Percentiles rank a stretch among this genome's conserved stretches.
phyloP scores from a whole-genome alignment of 805 yeast species.

The Hanseniaspora nectarophila region DNA sequence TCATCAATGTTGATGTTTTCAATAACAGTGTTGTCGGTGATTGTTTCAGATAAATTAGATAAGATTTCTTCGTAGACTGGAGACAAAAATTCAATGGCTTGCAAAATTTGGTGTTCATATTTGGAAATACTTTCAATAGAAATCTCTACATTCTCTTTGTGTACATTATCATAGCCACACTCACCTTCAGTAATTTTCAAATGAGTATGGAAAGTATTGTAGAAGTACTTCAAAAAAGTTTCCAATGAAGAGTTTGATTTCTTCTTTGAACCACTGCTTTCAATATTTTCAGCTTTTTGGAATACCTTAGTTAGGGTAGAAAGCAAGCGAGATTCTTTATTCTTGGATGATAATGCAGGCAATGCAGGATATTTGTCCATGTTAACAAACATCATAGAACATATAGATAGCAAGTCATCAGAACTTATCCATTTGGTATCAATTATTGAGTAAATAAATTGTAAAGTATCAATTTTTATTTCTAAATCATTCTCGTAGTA shows the following conservation, averaged over 20 bases:
- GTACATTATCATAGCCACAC: neutral
- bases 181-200: neutral
- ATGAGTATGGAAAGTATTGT: neutral
- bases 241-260: neutral
- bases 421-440: slow-evolving; percentile 54
- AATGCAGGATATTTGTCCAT: slow-evolving; percentile 24
- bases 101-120: slow-evolving; percentile 18
- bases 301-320: slow-evolving; percentile 48
- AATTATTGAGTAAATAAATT: slow-evolving; percentile 43
- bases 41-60: slow-evolving; percentile 16
- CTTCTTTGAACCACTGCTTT: neutral
- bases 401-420: slow-evolving; percentile 37
- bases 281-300: slow-evolving; percentile 18
- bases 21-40: slow-evolving; percentile 21
- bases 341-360: slow-evolving; percentile 21
- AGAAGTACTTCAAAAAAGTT: slow-evolving; percentile 1
- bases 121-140: slow-evolving; percentile 10
- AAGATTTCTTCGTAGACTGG: slow-evolving; percentile 22
- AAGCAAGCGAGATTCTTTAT: slow-evolving; percentile 26
- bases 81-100: slow-evolving; percentile 28
- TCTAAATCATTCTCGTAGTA: slow-evolving; percentile 42
- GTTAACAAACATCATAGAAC: slow-evolving; percentile 34
- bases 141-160: slow-evolving; percentile 12
- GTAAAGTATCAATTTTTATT: slow-evolving; percentile 42
- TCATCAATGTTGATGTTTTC: slow-evolving; percentile 17